Percentiles rank a stretch among this genome's conserved stretches.
phyloP scores from a whole-genome alignment of 768 basidiomycete species.

The Rhodotorula babjevae region DNA sequence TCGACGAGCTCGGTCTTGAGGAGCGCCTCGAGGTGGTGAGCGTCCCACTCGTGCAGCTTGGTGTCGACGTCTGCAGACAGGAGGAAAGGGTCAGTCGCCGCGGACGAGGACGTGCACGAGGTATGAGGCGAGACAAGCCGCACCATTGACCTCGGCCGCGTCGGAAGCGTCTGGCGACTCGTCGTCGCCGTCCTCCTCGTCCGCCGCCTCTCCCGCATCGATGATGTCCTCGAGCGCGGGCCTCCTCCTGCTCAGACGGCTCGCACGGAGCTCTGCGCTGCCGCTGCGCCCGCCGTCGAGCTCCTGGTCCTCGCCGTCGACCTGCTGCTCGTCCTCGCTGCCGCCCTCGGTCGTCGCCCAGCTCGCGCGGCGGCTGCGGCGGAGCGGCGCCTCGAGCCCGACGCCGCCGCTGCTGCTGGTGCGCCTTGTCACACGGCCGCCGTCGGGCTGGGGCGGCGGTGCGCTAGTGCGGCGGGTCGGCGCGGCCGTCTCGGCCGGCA shows the following conservation, averaged over 20 bases:
- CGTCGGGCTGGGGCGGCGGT: background rate
- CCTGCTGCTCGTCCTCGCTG: slow-evolving; percentile 2
- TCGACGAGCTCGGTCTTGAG: slow-evolving; percentile 19
- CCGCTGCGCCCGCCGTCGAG: background rate
- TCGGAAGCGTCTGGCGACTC: background rate
- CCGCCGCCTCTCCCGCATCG: slow-evolving; percentile 1
- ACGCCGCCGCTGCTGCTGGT: background rate
- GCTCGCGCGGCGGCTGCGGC: background rate
- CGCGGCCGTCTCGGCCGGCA: background rate
- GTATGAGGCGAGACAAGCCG: no score
- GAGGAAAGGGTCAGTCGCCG: no score
- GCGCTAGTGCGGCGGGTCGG: background rate
- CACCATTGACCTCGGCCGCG: background rate
- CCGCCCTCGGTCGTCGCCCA: background rate
- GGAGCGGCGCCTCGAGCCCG: background rate
- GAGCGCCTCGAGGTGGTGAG: slow-evolving; percentile 10
- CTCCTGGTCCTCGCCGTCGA: background rate
- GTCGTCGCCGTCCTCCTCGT: slow-evolving; percentile 3
- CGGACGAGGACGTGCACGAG: no score
- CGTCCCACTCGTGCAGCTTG: background rate
- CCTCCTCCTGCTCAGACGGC: background rate
- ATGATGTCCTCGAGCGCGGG: background rate
- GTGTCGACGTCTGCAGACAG: background rate
- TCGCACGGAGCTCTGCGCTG: background rate
- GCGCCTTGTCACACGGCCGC: slow-evolving; percentile 12